Percentiles rank a stretch among this genome's conserved stretches.
These are phyloP conservation scores for Spirogloea muscicola DNA, from an alignment of 139 green algal species.

Conservation along the genomic window DNA sequence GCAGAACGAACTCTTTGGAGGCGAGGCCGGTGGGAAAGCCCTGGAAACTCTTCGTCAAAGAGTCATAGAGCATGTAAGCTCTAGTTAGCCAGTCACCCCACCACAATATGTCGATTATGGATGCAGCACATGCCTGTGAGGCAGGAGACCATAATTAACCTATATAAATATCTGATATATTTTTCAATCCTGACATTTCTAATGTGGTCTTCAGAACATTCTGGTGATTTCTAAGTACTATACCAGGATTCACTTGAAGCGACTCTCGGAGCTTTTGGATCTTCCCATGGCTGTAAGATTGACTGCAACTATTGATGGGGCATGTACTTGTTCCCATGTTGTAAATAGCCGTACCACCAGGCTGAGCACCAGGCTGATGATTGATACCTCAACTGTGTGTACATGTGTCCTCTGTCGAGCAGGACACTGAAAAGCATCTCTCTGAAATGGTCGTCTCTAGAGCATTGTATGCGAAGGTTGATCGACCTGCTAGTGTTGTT, in stretches of 20 bases:
- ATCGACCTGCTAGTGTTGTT: constrained; percentile 85
- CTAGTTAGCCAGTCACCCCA: too few species aligned
- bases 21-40: constrained; percentile 46
- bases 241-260: constrained; percentile 61
- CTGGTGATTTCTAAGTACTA: constrained; percentile 86
- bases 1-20: constrained; percentile 56
- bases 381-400: constrained; percentile 45
- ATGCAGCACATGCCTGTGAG: too few species aligned
- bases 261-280: constrained; percentile 83
- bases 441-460: constrained; percentile 82
- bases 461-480: constrained; percentile 79
- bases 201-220: constrained; percentile 94
- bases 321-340: background rate
- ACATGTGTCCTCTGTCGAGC: constrained; percentile 47
- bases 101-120: too few species aligned
- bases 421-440: constrained; percentile 86
- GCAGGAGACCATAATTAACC: too few species aligned
- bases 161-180: too few species aligned
- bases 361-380: background rate
- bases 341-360: background rate
- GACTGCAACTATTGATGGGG: background rate
- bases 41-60: constrained; percentile 44
- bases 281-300: constrained; percentile 16
- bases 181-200: too few species aligned
- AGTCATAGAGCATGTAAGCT: constrained; percentile 48